These are phyloP conservation scores for Wickerhamomyces alni DNA, from an alignment of 805 yeast species.

Conservation along the genomic window DNA sequence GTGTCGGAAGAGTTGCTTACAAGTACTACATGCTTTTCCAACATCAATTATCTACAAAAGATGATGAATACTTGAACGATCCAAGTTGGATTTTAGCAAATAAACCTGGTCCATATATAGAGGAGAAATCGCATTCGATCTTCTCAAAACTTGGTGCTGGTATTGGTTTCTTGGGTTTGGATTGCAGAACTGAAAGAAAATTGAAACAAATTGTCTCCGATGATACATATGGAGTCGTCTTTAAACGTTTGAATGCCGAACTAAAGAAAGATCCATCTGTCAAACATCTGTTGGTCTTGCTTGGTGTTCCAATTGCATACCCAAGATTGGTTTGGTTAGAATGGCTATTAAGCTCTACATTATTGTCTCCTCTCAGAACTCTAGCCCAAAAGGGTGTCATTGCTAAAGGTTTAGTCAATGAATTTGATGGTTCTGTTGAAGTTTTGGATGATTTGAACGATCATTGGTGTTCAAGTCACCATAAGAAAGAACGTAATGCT, in stretches of 20 bases:
- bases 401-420: slow-evolving; percentile 74
- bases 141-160: slow-evolving; percentile 71
- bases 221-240: slow-evolving; percentile 54
- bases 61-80: slow-evolving; percentile 34
- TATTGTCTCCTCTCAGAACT: slow-evolving; percentile 58
- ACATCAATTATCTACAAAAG: slow-evolving; percentile 59
- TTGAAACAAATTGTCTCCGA: slow-evolving; percentile 47
- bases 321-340: slow-evolving; percentile 94
- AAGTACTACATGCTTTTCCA: slow-evolving; percentile 88
- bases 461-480: slow-evolving; percentile 92
- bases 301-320: slow-evolving; percentile 93
- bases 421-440: slow-evolving; percentile 89
- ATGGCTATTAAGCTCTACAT: slow-evolving; percentile 54
- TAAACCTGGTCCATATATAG: slow-evolving; percentile 61
- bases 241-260: slow-evolving; percentile 55
- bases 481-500: slow-evolving; percentile 77
- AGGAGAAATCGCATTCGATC: slow-evolving; percentile 58
- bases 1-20: slow-evolving; percentile 75
- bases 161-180: slow-evolving; percentile 72
- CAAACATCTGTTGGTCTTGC: slow-evolving; percentile 72
- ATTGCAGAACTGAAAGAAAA: slow-evolving; percentile 89
- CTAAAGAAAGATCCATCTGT: slow-evolving; percentile 42
- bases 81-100: slow-evolving; percentile 60
- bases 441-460: slow-evolving; percentile 90
- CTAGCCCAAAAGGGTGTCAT: slow-evolving; percentile 57